Evolutionary conservation across 2,329 filamentous ascomycete species (phyloP).

Genomic region (Cryphonectria radicalis): DNA sequence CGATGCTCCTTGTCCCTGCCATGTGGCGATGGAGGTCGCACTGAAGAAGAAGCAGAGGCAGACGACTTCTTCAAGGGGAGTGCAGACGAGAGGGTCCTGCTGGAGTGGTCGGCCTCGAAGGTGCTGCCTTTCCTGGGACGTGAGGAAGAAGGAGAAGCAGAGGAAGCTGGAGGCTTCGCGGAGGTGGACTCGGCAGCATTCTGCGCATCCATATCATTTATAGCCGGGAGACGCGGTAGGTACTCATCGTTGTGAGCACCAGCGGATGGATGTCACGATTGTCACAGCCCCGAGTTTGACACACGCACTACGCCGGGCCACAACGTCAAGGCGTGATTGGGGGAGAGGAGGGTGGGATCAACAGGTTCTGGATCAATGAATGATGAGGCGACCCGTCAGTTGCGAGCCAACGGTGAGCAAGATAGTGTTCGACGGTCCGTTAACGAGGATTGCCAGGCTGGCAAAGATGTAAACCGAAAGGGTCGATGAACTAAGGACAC

Average conservation of each 20-base stretch:
- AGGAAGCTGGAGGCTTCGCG: slow-evolving; percentile 52
- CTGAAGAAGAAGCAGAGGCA: slow-evolving; percentile 20
- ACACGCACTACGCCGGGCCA: slow-evolving; percentile 10
- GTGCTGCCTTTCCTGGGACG: slow-evolving; percentile 9
- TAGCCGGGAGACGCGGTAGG: slow-evolving; percentile 49
- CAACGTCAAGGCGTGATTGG: slow-evolving; percentile 1
- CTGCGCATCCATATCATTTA: slow-evolving; percentile 72
- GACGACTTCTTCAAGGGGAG: slow-evolving; percentile 35
- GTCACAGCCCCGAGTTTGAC: slow-evolving; percentile 7
- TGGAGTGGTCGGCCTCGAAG: slow-evolving; percentile 41
- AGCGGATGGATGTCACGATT: neutral
- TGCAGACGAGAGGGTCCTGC: slow-evolving; percentile 34
- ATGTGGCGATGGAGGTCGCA: slow-evolving; percentile 31
- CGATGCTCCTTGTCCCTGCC: slow-evolving; percentile 20
- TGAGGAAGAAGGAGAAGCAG: neutral
- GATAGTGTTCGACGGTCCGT: neutral
- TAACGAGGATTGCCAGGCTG: neutral
- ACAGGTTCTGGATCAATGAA: neutral
- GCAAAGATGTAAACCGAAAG: neutral
- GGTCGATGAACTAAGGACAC: neutral
- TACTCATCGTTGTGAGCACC: slow-evolving; percentile 14
- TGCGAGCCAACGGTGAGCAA: neutral
- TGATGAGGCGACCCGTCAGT: neutral
- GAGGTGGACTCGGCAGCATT: slow-evolving; percentile 67
- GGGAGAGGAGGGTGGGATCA: neutral